Evolutionary conservation across 495 filamentous ascomycete genomes (phyloP), one percentile per base, ranked within the genome.

Genomic region (Xylona heveae): DNA sequence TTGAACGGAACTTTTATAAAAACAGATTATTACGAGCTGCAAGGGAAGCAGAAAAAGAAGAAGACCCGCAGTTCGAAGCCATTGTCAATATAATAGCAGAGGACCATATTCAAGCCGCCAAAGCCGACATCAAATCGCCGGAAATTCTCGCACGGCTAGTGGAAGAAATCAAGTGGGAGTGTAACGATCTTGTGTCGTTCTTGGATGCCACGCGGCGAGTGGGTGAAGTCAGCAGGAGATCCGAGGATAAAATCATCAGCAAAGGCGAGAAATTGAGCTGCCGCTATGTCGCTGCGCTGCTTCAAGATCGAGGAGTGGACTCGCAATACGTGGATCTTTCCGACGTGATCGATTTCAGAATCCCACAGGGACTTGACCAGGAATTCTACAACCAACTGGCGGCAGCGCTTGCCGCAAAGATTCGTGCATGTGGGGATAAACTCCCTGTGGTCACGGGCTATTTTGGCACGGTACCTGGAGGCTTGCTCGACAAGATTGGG

Each of bases 211-310:
- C 71, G 15, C 51, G 50, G 46, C 64, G 59, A 6, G 47, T 74
- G 15, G 64, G 63, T 17, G 66, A 84, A 46, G 77, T 93, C 42
- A 82, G 78, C 47, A 64, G 71, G 2, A 64, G 76, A 37, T 78
- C 72, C 16, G 79, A 85, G 47, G 85, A 99, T 47, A 74, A 78
- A 37, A 78, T 99, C 12, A 68, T 95, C 24, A 81, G 80, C 46
- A 76, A 81, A 28, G 88, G 88, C 13, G 88, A 99, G 58, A 94
- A 93, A 51, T 56, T 99, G 19, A 80, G 78, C 49, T 92, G 82
- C 52, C 62, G 71, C 16, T 80, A 88, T 43, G 76, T 99, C 71
- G 66, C 83, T 6, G 71, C 75, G 8, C 44, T 91, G 29, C 54
- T 94, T 26, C 66, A 74, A 48, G 80, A 91, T 38, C 60, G 62